Evolutionary conservation across 306 rosid species (phyloP).

Genomic region (Elaeagnus macrophylla): DNA sequence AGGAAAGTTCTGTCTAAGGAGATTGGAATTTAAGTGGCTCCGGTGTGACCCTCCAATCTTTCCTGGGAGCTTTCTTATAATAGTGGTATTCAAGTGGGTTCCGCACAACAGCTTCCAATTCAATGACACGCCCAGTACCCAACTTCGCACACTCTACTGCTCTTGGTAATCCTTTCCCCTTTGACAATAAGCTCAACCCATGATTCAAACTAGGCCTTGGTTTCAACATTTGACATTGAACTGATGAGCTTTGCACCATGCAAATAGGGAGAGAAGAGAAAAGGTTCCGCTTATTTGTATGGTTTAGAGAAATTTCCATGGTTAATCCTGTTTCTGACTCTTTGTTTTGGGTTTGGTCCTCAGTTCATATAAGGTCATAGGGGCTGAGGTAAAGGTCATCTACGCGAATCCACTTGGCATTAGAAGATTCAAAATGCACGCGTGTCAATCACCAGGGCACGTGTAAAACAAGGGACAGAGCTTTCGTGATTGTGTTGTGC

Average conservation of each 20-base stretch:
- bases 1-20: no score
- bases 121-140: conserved; percentile 18
- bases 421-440: not conserved
- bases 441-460: not conserved
- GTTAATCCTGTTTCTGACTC: not conserved
- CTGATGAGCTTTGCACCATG: conserved; percentile 1
- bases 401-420: not conserved
- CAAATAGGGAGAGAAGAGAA: conserved; percentile 1
- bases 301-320: conserved; percentile 27
- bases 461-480: not conserved
- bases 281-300: conserved; percentile 3
- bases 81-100: no score
- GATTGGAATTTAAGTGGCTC: no score
- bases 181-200: not conserved
- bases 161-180: not conserved
- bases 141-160: conserved; percentile 22
- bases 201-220: conserved; percentile 2
- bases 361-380: not conserved
- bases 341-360: not conserved
- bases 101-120: no score
- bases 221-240: conserved; percentile 7
- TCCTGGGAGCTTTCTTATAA: no score
- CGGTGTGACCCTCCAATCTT: no score
- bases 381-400: not conserved
- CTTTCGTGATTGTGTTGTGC: not conserved